Evolutionary conservation across 257 asterid genomes (phyloP).

Genomic region (Vinca minor): DNA sequence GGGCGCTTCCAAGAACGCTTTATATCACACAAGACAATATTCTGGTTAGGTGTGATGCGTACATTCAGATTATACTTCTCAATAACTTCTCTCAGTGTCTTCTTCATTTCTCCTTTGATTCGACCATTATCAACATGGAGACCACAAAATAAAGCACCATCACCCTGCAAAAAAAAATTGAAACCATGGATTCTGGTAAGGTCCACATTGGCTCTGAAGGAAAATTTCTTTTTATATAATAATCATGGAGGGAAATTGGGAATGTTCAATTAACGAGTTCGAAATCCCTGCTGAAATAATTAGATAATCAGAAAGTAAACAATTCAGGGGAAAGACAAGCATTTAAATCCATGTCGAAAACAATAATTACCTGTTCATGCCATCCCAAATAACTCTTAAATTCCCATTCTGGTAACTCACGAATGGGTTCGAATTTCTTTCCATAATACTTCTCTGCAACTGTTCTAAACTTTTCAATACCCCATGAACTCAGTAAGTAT

Average conservation of each 20-base stretch:
- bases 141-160: constrained; percentile 82
- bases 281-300: neutral
- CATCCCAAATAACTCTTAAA: constrained; percentile 96
- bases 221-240: neutral
- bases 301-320: neutral
- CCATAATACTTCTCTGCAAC: constrained; percentile 88
- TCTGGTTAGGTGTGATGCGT: constrained; percentile 93
- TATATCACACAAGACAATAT: constrained; percentile 68
- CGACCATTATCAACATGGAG: constrained; percentile 94
- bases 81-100: constrained; percentile 67
- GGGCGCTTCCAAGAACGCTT: constrained; percentile 78
- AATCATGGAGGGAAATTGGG: neutral
- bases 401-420: constrained; percentile 85
- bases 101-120: constrained; percentile 70
- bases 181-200: neutral
- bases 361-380: constrained; percentile 76
- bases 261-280: neutral
- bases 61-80: constrained; percentile 82
- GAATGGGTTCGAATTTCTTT: constrained; percentile 69
- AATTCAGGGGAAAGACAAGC: neutral
- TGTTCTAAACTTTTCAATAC: constrained; percentile 77
- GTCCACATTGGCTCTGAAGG: neutral
- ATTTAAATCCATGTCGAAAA: neutral
- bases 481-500: constrained; percentile 91
- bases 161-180: constrained; percentile 55